Evolutionary conservation across 164 flowering plant genomes (phyloP).

Genomic region (Nymphaea thermarum): DNA sequence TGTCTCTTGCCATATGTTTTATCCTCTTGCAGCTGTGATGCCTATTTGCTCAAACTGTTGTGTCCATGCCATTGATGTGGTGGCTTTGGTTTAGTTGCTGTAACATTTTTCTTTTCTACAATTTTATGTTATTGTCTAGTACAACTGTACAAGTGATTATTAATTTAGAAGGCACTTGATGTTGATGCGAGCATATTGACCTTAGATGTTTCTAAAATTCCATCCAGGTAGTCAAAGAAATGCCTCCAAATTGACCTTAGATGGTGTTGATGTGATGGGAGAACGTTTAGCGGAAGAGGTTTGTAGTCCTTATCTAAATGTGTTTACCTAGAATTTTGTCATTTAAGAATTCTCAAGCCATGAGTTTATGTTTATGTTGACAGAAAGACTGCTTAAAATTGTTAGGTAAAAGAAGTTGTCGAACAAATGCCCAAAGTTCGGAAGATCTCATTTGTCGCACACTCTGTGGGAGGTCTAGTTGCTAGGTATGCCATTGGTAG

Average conservation of each 20-base stretch:
- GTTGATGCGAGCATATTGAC: neutral
- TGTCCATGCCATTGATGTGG: too few relatives aligned
- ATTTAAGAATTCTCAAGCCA: neutral
- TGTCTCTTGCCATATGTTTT: too few relatives aligned
- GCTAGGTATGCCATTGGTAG: slow-evolving; percentile 92
- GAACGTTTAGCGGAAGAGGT: slow-evolving; percentile 89
- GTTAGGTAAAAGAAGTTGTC: slow-evolving; percentile 63
- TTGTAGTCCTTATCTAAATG: slow-evolving; percentile 2
- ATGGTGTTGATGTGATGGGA: slow-evolving; percentile 98
- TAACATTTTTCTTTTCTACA: too few relatives aligned
- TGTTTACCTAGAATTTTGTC: neutral
- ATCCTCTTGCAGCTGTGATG: too few relatives aligned
- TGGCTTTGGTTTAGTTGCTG: too few relatives aligned
- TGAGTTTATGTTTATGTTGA: neutral
- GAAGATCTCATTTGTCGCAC: slow-evolving; percentile 84
- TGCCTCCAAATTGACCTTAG: slow-evolving; percentile 50
- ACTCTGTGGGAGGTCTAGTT: slow-evolving; percentile 90
- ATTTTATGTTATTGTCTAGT: too few relatives aligned
- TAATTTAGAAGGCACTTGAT: too few relatives aligned
- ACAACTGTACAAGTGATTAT: too few relatives aligned
- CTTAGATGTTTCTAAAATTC: neutral
- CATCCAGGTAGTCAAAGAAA: slow-evolving; percentile 80
- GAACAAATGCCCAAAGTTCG: slow-evolving; percentile 37
- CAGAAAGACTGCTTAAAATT: neutral
- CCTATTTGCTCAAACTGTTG: too few relatives aligned